These are phyloP conservation scores for Moesziomyces globuligerus DNA, from an alignment of 1,284 basidiomycete genomes.

Conservation along the genomic window DNA sequence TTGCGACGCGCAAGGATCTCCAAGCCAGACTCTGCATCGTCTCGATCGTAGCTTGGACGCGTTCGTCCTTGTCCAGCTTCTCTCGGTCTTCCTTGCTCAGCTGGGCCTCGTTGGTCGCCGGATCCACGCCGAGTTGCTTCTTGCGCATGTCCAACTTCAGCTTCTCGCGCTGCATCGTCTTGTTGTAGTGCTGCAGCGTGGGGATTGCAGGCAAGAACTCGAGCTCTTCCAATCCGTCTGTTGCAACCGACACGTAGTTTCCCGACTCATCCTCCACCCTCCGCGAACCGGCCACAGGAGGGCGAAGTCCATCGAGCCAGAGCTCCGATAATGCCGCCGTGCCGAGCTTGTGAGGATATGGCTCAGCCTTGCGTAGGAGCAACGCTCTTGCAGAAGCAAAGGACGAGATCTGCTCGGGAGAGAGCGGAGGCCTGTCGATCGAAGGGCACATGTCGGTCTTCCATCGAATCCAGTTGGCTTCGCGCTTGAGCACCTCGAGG, in stretches of 20 bases:
- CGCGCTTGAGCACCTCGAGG: slow-evolving; percentile 51
- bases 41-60: slow-evolving; percentile 27
- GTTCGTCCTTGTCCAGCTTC: slow-evolving; percentile 36
- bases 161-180: slow-evolving; percentile 50
- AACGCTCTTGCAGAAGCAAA: slow-evolving; percentile 34
- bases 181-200: slow-evolving; percentile 48
- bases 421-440: slow-evolving; percentile 53
- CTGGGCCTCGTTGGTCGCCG: slow-evolving; percentile 5
- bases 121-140: slow-evolving; percentile 49
- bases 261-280: slow-evolving; percentile 54
- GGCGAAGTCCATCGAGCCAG: slow-evolving; percentile 61
- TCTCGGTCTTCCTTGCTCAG: slow-evolving; percentile 35
- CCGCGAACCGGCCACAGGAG: slow-evolving; percentile 36
- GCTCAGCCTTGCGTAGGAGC: slow-evolving; percentile 27
- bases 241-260: slow-evolving; percentile 43
- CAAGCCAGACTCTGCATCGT: slow-evolving; percentile 56
- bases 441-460: slow-evolving; percentile 61
- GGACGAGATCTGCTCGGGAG: slow-evolving; percentile 34
- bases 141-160: slow-evolving; percentile 50
- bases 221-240: slow-evolving; percentile 63
- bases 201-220: slow-evolving; percentile 53
- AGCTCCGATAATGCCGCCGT: slow-evolving; percentile 61
- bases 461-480: slow-evolving; percentile 62
- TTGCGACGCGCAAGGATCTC: slow-evolving; percentile 55
- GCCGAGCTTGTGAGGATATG: slow-evolving; percentile 53